These are phyloP conservation scores for Coniosporium tulheliwenetii DNA, from an alignment of 2,329 filamentous ascomycete genomes.

Conservation along the genomic window DNA sequence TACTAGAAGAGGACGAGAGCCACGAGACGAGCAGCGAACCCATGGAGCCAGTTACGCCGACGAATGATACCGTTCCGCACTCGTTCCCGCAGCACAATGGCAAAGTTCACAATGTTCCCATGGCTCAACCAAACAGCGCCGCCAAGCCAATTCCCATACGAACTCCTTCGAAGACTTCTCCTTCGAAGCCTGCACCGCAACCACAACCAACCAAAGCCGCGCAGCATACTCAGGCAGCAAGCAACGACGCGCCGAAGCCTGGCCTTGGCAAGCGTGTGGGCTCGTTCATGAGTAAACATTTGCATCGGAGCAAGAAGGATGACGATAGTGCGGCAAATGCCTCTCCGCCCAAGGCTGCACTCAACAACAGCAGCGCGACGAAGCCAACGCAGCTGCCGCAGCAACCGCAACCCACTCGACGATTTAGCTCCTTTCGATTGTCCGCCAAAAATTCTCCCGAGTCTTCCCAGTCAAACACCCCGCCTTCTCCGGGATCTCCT, in stretches of 20 bases:
- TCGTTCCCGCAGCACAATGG: constrained; percentile 12
- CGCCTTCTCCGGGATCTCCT: constrained; percentile 20
- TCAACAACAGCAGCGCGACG: no score
- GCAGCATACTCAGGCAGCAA: not conserved
- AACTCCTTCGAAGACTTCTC: constrained; percentile 1
- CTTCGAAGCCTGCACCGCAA: constrained; percentile 2
- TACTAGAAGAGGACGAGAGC: constrained; percentile 22
- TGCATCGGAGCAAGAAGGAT: constrained; percentile 9
- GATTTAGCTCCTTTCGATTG: constrained; percentile 21
- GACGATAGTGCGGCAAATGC: no score
- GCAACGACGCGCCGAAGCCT: constrained; percentile 6
- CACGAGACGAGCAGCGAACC: constrained; percentile 21
- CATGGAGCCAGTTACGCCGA: constrained; percentile 22
- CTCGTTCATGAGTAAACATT: constrained; percentile 16
- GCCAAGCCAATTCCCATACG: not conserved
- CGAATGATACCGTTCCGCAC: constrained; percentile 14
- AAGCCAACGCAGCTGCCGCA: no score
- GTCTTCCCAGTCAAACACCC: constrained; percentile 19
- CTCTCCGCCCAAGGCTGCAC: no score
- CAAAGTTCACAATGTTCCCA: no score
- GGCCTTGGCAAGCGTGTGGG: constrained; percentile 16
- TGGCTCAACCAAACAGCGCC: no score
- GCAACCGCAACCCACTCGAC: constrained; percentile 5
- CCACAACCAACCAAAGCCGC: constrained; percentile 3
- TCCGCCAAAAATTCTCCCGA: constrained; percentile 19